phyloP scores from a whole-genome alignment of 2,329 filamentous ascomycete genomes.

The Botrytis cinerea region DNA sequence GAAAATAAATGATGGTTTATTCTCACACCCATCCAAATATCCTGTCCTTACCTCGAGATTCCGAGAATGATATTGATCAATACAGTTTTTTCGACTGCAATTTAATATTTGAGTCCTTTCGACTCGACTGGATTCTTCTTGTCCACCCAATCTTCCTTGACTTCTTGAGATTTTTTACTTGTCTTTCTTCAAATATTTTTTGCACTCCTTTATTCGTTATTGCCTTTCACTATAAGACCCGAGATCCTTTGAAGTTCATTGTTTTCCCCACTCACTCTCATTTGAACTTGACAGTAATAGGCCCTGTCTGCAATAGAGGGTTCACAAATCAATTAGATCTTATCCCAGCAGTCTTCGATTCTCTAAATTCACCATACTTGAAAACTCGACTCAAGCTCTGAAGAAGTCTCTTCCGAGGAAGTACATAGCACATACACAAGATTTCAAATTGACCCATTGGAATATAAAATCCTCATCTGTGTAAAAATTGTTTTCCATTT shows the following conservation, averaged over 20 bases:
- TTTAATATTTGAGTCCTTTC: neutral
- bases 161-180: rapidly evolving
- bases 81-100: neutral
- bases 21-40: neutral
- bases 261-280: neutral
- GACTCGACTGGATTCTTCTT: neutral
- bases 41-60: neutral
- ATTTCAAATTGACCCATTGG: neutral
- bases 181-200: neutral
- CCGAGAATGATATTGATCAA: neutral
- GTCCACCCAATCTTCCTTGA: neutral
- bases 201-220: too few relatives aligned
- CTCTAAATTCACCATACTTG: neutral
- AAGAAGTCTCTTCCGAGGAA: neutral
- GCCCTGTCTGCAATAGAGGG: rapidly evolving
- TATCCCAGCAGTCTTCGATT: neutral
- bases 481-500: neutral
- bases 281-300: neutral
- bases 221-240: too few relatives aligned
- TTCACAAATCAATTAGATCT: rapidly evolving
- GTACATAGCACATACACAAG: rapidly evolving
- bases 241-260: too few relatives aligned
- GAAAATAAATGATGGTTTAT: neutral
- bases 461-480: neutral
- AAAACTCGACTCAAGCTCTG: rapidly evolving